Evolutionary conservation across 73 alveolate genomes (phyloP).

Genomic region (Paramecium sexaurelia): DNA sequence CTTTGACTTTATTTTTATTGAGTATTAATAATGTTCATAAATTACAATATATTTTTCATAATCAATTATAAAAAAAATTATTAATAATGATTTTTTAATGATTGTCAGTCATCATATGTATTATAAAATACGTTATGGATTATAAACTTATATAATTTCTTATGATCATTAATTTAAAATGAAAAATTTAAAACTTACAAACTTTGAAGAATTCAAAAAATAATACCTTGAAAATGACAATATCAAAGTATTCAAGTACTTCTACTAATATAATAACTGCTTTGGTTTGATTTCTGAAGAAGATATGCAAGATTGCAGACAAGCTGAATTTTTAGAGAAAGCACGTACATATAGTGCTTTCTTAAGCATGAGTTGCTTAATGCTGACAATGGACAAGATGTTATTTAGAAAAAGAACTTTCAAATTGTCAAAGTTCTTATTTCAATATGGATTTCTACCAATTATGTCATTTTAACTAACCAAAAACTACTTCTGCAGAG

Average conservation of each 20-base stretch:
- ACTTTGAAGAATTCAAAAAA: conserved; percentile 28
- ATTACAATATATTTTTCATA: too few species aligned
- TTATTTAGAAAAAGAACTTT: not conserved
- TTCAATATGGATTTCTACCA: not conserved
- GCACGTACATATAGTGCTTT: not conserved
- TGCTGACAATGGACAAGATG: not conserved
- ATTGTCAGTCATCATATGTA: not conserved
- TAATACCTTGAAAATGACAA: not conserved
- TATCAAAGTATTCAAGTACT: not conserved
- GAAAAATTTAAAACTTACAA: conserved; percentile 13
- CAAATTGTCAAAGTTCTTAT: not conserved
- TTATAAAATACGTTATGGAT: not conserved
- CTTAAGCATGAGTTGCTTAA: not conserved
- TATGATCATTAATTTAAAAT: not conserved
- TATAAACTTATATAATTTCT: not conserved
- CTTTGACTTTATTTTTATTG: too few species aligned
- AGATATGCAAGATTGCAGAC: not conserved
- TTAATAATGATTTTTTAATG: not conserved
- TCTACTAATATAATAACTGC: not conserved
- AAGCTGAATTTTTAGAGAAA: not conserved
- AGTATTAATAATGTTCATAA: too few species aligned
- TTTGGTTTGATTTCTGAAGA: not conserved
- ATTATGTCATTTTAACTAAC: not conserved
- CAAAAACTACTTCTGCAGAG: not conserved
- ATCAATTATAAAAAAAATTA: too few species aligned